Percentiles rank a stretch among this genome's conserved stretches.
phyloP scores from a whole-genome alignment of 2,329 filamentous ascomycete species.

The Aureobasidium vineae region DNA sequence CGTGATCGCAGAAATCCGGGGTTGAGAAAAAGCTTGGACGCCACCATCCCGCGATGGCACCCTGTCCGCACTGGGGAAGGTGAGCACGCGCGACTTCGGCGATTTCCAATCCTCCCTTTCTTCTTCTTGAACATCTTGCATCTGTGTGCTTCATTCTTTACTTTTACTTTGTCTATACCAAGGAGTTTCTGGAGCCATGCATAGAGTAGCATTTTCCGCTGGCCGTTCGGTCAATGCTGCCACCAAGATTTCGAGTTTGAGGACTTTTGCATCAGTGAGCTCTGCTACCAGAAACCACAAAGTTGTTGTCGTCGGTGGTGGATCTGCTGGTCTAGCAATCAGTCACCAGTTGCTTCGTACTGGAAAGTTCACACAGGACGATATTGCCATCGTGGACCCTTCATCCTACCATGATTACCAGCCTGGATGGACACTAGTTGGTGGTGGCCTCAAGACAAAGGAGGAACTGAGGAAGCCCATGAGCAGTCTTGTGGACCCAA shows the following conservation, averaged over 20 bases:
- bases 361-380: constrained; percentile 56
- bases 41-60: not conserved
- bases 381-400: constrained; percentile 65
- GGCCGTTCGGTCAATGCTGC: constrained; percentile 17
- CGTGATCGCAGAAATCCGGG: constrained; percentile 19
- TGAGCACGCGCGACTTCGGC: constrained; percentile 18
- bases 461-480: constrained; percentile 57
- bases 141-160: not conserved
- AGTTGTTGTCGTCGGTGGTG: constrained; percentile 66
- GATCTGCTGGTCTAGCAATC: constrained; percentile 63
- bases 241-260: not conserved
- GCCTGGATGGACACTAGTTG: constrained; percentile 68
- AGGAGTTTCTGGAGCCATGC: constrained; percentile 10
- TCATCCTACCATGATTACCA: constrained; percentile 65
- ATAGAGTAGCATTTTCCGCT: constrained; percentile 4
- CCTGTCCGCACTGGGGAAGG: not conserved
- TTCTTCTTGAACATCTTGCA: not conserved
- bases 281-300: constrained; percentile 54
- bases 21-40: constrained; percentile 12
- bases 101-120: not conserved
- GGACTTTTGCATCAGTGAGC: constrained; percentile 32
- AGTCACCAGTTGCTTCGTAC: constrained; percentile 65
- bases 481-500: constrained; percentile 55
- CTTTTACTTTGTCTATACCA: not conserved
- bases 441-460: constrained; percentile 63